Evolutionary conservation across 805 yeast species (phyloP).

Genomic region (Wickerhamomyces alni): DNA sequence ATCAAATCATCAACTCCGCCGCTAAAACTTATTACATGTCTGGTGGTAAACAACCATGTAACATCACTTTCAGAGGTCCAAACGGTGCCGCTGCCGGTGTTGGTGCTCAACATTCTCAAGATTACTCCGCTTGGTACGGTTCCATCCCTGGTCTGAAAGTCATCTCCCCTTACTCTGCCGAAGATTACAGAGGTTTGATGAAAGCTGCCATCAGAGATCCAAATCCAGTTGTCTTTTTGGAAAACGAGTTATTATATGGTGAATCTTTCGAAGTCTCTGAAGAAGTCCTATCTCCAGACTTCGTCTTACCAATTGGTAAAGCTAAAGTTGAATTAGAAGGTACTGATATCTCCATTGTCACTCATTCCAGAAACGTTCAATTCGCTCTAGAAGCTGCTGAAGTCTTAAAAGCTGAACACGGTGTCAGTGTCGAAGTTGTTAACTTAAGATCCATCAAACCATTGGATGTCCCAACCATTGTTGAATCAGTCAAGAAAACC

Average conservation of each 20-base stretch:
- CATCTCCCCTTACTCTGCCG: constrained; percentile 89
- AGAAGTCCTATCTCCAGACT: constrained; percentile 85
- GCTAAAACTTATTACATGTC: constrained; percentile 99
- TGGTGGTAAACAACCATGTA: constrained; percentile 97
- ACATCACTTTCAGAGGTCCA: constrained; percentile 97
- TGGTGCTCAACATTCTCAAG: constrained; percentile 99
- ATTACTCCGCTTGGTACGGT: constrained; percentile 97
- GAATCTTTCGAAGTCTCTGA: constrained; percentile 85
- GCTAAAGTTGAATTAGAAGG: constrained; percentile 96
- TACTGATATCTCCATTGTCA: constrained; percentile 79
- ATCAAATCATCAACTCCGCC: constrained; percentile 96
- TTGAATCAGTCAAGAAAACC: constrained; percentile 90
- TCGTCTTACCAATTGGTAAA: constrained; percentile 86
- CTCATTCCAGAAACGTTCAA: constrained; percentile 88
- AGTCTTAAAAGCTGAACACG: constrained; percentile 72
- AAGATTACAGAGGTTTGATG: constrained; percentile 91
- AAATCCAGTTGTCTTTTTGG: constrained; percentile 93
- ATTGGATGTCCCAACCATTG: constrained; percentile 79
- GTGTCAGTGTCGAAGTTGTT: constrained; percentile 87
- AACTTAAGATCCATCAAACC: constrained; percentile 98
- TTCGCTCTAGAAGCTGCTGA: constrained; percentile 90
- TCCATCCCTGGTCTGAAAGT: constrained; percentile 97
- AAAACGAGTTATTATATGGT: constrained; percentile 93
- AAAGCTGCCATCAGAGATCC: constrained; percentile 99
- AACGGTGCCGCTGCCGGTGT: constrained; percentile 99